Conservation (phyloP, 805 yeast genomes). For the Candida ulmi region DNA sequence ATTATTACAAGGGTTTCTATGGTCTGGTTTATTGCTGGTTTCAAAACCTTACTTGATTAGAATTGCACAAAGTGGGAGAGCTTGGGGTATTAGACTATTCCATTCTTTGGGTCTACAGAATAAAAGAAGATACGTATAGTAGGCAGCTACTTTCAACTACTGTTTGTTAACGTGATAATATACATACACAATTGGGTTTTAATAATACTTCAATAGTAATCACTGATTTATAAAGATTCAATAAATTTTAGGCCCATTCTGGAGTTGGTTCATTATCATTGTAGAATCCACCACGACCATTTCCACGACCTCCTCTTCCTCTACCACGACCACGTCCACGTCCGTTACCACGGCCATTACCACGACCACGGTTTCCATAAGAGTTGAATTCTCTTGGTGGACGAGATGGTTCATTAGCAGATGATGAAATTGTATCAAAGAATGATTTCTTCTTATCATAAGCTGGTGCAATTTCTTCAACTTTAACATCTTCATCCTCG, state of each 20-base stretch:
- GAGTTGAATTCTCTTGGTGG: constrained; percentile 10
- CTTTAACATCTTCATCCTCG: constrained; percentile 4
- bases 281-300: constrained; percentile 8
- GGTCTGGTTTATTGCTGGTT: constrained; percentile 35
- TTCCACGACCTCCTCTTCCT: constrained; percentile 10
- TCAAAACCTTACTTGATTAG: constrained; percentile 30
- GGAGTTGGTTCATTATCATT: not conserved
- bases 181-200: no score
- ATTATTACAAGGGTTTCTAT: constrained; percentile 44
- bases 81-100: constrained; percentile 16
- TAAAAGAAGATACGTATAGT: not conserved
- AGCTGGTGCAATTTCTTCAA: constrained; percentile 24
- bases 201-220: no score
- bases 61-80: constrained; percentile 21
- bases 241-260: constrained; percentile 1
- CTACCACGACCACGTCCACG: no score
- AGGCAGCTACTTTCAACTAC: not conserved
- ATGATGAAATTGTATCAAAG: constrained; percentile 79
- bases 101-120: constrained; percentile 10
- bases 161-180: no score
- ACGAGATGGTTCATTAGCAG: constrained; percentile 38
- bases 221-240: no score
- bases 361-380: not conserved
- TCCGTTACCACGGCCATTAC: constrained; percentile 8
- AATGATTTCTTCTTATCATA: constrained; percentile 84